Conservation (phyloP, 805 yeast species). For the Kazachstania kunashirensis region DNA sequence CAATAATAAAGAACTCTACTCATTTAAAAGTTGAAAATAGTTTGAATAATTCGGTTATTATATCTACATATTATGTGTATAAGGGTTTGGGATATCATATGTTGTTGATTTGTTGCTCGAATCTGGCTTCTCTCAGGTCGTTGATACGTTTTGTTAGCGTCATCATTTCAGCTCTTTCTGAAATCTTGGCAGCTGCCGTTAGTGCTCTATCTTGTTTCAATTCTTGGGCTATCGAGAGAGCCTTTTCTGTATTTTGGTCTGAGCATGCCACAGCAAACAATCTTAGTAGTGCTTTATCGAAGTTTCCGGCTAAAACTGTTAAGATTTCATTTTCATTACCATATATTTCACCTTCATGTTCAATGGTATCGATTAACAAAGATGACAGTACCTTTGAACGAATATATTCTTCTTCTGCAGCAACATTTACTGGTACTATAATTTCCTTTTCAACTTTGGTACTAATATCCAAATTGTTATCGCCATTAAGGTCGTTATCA, state of each 20-base stretch:
- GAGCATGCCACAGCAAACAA: slow-evolving; percentile 67
- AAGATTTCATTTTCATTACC: slow-evolving; percentile 46
- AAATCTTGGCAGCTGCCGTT: slow-evolving; percentile 74
- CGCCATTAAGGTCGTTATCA: slow-evolving; percentile 12
- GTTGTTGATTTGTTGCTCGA: slow-evolving; percentile 19
- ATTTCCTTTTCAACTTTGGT: slow-evolving; percentile 20
- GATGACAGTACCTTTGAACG: slow-evolving; percentile 54
- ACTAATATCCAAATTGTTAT: slow-evolving; percentile 11
- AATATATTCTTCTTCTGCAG: slow-evolving; percentile 56
- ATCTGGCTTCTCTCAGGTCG: slow-evolving; percentile 39
- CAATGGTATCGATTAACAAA: slow-evolving; percentile 46
- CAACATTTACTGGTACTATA: slow-evolving; percentile 21
- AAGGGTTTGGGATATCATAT: too few relatives aligned
- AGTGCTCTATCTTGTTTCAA: slow-evolving; percentile 71
- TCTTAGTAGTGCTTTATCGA: slow-evolving; percentile 71
- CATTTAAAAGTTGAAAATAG: too few relatives aligned
- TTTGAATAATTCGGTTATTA: too few relatives aligned
- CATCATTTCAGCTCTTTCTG: slow-evolving; percentile 57
- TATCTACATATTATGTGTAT: too few relatives aligned
- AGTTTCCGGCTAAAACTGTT: slow-evolving; percentile 41
- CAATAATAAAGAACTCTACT: too few relatives aligned
- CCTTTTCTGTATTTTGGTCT: slow-evolving; percentile 53
- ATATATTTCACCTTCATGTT: slow-evolving; percentile 34
- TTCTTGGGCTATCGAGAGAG: slow-evolving; percentile 57
- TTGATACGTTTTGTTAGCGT: slow-evolving; percentile 45